Evolutionary conservation across 2,329 filamentous ascomycete genomes (phyloP).

Genomic region (Chalara sp.): DNA sequence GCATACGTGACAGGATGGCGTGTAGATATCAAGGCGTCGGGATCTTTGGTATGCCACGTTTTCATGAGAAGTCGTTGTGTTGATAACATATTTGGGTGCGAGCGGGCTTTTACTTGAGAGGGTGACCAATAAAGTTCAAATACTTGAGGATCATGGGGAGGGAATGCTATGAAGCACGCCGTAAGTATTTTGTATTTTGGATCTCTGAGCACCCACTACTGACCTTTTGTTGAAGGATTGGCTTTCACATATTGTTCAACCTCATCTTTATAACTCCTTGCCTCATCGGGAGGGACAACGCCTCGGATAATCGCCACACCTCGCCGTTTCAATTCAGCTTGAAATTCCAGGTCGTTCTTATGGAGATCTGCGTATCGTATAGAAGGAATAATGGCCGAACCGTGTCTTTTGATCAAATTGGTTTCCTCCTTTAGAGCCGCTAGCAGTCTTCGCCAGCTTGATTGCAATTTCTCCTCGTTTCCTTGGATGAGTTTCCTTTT

Average conservation of each 20-base stretch:
- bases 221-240: slow-evolving; percentile 49
- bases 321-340: slow-evolving; percentile 6
- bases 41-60: slow-evolving; percentile 45
- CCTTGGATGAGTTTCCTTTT: slow-evolving; percentile 45
- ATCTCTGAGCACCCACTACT: too few species aligned
- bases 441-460: slow-evolving; percentile 44
- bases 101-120: slow-evolving; percentile 60
- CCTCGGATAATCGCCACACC: slow-evolving; percentile 50
- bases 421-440: slow-evolving; percentile 38
- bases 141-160: slow-evolving; percentile 58
- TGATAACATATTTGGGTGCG: slow-evolving; percentile 55
- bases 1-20: slow-evolving; percentile 59
- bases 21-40: slow-evolving; percentile 37
- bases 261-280: slow-evolving; percentile 57
- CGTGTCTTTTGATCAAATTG: slow-evolving; percentile 35
- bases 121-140: slow-evolving; percentile 72
- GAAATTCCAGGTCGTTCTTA: slow-evolving; percentile 9
- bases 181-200: too few species aligned
- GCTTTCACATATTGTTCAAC: slow-evolving; percentile 57
- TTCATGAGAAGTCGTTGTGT: slow-evolving; percentile 56
- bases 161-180: slow-evolving; percentile 44
- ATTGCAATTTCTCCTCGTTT: slow-evolving; percentile 38
- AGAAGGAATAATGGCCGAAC: slow-evolving; percentile 43
- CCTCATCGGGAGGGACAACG: slow-evolving; percentile 57
- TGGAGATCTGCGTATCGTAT: slow-evolving; percentile 38